Conservation (phyloP, 768 basidiomycete genomes). For the Trametes cinnabarina region DNA sequence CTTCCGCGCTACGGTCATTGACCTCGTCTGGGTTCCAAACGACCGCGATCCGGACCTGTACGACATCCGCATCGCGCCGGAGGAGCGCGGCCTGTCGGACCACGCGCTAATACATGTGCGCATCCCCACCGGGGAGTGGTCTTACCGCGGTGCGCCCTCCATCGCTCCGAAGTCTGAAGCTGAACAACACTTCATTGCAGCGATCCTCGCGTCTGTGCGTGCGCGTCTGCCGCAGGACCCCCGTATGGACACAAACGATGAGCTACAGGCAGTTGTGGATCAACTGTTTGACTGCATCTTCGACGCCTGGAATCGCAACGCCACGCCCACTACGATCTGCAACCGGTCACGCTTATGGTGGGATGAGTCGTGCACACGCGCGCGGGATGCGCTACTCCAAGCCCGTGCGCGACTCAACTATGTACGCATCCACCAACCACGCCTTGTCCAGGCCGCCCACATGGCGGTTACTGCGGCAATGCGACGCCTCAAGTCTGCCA, state of each 20-base stretch:
- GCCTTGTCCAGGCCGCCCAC: not conserved
- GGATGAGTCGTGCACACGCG: not conserved
- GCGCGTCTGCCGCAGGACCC: not conserved
- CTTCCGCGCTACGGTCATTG: not conserved
- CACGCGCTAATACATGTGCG: not conserved
- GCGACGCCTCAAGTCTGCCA: not conserved
- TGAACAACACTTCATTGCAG: not conserved
- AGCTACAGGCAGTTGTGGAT: not conserved
- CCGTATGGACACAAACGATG: not conserved
- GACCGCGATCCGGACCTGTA: not conserved
- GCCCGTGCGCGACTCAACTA: not conserved
- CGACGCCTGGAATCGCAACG: not conserved
- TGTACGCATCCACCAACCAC: not conserved
- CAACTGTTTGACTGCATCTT: not conserved
- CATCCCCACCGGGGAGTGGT: not conserved
- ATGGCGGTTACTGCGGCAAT: not conserved
- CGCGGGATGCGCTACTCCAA: not conserved
- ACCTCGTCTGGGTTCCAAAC: not conserved
- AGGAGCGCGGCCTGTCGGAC: conserved; percentile 1
- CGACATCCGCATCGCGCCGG: not conserved
- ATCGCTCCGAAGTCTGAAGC: not conserved
- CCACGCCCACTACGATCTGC: not conserved
- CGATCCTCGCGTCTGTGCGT: not conserved
- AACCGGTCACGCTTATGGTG: conserved; percentile 2
- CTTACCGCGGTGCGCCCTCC: not conserved